Percentiles rank a stretch among this genome's conserved stretches.
Conservation (phyloP, 352 stramenopile genomes). For the Phytophthora lateralis region DNA sequence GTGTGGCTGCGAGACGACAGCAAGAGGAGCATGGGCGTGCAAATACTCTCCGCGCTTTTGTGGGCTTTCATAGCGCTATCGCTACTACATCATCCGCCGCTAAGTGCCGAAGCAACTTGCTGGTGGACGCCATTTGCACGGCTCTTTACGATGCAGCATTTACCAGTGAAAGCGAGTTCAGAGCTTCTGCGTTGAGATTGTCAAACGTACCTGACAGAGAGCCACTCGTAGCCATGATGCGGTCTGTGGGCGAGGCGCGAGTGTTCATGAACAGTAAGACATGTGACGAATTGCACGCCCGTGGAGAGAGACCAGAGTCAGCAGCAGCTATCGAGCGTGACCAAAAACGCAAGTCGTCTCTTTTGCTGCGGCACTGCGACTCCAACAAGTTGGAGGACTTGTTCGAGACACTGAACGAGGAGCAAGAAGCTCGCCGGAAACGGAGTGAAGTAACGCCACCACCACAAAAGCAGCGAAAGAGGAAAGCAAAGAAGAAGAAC, state of each 20-base stretch:
- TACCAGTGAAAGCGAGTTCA: constrained; percentile 14
- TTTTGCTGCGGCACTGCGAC: constrained; percentile 61
- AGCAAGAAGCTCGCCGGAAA: constrained; percentile 28
- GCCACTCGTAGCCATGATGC: constrained; percentile 47
- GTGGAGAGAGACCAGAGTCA: constrained; percentile 50
- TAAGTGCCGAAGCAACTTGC: constrained; percentile 30
- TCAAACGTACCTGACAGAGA: constrained; percentile 50
- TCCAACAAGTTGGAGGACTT: constrained; percentile 57
- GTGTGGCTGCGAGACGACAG: constrained; percentile 23
- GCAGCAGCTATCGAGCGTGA: constrained; percentile 19
- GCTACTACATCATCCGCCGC: constrained; percentile 36
- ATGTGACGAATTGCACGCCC: constrained; percentile 57
- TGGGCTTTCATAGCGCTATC: constrained; percentile 72
- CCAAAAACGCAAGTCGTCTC: constrained; percentile 21
- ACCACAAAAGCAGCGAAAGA: constrained; percentile 27
- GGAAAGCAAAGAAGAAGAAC: constrained; percentile 39
- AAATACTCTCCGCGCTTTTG: constrained; percentile 72
- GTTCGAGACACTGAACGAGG: constrained; percentile 56
- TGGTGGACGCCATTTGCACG: constrained; percentile 46
- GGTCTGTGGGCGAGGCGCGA: constrained; percentile 44
- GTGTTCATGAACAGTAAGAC: constrained; percentile 73
- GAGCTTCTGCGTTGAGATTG: not conserved
- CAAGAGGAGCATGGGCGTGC: constrained; percentile 50
- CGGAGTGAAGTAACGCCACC: constrained; percentile 5
- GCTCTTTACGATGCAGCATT: constrained; percentile 30